Evolutionary conservation across 495 filamentous ascomycete genomes (phyloP), one percentile per base, ranked within the genome.

Genomic region (Stereocaulon alpinum): DNA sequence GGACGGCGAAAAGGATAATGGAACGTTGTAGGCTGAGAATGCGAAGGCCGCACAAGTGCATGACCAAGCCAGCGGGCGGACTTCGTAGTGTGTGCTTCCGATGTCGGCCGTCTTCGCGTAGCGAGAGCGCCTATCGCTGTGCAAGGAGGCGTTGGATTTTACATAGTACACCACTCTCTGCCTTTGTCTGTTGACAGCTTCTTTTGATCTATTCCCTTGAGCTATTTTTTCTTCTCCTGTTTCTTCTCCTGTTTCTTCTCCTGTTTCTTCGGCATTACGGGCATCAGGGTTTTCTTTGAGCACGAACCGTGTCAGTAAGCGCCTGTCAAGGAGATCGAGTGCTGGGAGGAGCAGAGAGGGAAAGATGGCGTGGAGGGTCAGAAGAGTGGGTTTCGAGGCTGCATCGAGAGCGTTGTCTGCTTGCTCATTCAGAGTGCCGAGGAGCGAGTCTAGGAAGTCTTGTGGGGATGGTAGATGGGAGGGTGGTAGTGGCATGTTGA

Each of bases 31-130:
- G 42, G 82, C 79, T 34, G 81, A 73, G 59, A 92, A 85, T 0
- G 86, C 78, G 67, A 95, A 96, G 4, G 83, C 83, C 2, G 88
- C 85, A 75, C 91, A 96, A 11, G 82, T 86, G 68, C 91, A 96
- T 67, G 88, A 89, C 91, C 91, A 96, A n/a, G 88, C 85, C 3
- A 66, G 59, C 7, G 87, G 73, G 9, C 82, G 79, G 27, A 95
- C 87, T 64, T 86, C 78, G 71, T 95, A 94, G 63, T 64, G 66
- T 40, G 68, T 73, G 62, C 61, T 30, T 32, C 55, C 45, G 57
- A 62, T 52, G 52, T 56, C 40, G 53, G n/a, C 47, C 40, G 40
- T 29, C 12, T 55, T 53, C 59, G 53, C 11, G 50, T 34, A 64
- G 59, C 63, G 60, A 58, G 55, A 64, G 55, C 65, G 58, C 53